A percentile compares a stretch with the other conserved stretches of the same genome.
phyloP scores from a whole-genome alignment of 306 rosid genomes.

The Macrotyloma uniflorum region DNA sequence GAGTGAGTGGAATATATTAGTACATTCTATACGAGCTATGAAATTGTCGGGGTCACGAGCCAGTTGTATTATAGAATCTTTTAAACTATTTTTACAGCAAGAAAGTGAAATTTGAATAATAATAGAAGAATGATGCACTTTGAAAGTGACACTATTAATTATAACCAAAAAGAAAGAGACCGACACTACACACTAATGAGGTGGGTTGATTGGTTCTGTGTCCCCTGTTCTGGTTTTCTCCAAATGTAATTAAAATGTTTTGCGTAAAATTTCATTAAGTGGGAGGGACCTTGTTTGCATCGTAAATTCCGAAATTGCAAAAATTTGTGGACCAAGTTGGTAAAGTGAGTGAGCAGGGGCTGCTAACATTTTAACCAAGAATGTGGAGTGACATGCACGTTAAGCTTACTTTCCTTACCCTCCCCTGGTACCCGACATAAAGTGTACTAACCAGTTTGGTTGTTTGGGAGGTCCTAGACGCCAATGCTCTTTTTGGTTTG shows the following conservation, averaged over 20 bases:
- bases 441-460: constrained; percentile 13
- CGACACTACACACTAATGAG: constrained; percentile 16
- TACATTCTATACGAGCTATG: constrained; percentile 19
- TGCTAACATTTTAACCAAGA: constrained; percentile 27
- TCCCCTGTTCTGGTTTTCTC: neutral
- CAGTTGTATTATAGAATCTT: constrained; percentile 47
- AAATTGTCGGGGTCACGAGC: constrained; percentile 50
- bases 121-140: constrained; percentile 37
- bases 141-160: constrained; percentile 43
- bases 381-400: constrained; percentile 44
- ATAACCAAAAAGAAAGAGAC: neutral
- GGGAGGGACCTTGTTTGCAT: constrained; percentile 8
- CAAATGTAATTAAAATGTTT: neutral
- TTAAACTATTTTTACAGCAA: constrained; percentile 33
- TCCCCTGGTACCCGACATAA: neutral
- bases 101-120: constrained; percentile 42
- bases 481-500: neutral
- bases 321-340: constrained; percentile 44
- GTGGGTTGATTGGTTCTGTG: neutral
- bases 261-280: neutral
- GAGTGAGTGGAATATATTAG: neutral
- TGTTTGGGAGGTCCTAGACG: neutral
- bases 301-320: neutral
- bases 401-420: constrained; percentile 34
- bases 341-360: constrained; percentile 15